Percentiles rank a stretch among this genome's conserved stretches.
Conservation (phyloP, 768 basidiomycete genomes). For the Serendipita vermifera region DNA sequence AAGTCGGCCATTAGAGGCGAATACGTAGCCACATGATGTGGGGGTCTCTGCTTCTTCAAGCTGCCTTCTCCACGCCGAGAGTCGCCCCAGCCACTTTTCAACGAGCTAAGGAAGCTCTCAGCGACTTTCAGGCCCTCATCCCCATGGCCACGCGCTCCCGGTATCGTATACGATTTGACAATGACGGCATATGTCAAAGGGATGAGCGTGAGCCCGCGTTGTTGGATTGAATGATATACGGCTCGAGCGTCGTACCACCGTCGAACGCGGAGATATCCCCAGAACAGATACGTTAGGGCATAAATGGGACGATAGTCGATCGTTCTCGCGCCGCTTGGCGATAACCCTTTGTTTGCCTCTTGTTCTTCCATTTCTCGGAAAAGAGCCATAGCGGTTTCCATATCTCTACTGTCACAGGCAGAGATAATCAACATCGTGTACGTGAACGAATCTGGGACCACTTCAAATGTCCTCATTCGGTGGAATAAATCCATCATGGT, state of each 20-base stretch:
- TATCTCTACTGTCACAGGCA: conserved; percentile 57
- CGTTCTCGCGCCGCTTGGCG: no score
- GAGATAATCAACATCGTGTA: conserved; percentile 69
- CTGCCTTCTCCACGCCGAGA: no score
- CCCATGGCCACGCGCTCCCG: conserved; percentile 32
- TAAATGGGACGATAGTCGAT: conserved; percentile 25
- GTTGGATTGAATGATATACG: conserved; percentile 59
- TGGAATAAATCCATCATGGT: conserved; percentile 51
- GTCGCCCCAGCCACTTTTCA: no score
- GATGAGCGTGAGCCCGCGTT: conserved; percentile 49
- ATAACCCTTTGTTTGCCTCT: conserved; percentile 15
- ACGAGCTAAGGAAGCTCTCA: conserved; percentile 54
- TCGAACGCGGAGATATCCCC: conserved; percentile 48
- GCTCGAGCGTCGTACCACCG: conserved; percentile 43
- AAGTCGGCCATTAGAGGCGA: conserved; percentile 47
- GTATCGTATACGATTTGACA: conserved; percentile 46
- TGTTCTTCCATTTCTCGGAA: conserved; percentile 48
- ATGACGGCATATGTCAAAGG: conserved; percentile 58
- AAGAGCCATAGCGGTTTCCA: conserved; percentile 52
- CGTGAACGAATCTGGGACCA: conserved; percentile 48
- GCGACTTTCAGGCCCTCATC: conserved; percentile 45
- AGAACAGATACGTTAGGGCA: conserved; percentile 62
- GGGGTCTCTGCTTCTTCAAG: background rate
- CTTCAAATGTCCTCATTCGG: conserved; percentile 25
- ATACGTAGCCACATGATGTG: no score